These are phyloP conservation scores for Curvularia sp. DNA, from an alignment of 2,329 filamentous ascomycete species.

Conservation along the genomic window DNA sequence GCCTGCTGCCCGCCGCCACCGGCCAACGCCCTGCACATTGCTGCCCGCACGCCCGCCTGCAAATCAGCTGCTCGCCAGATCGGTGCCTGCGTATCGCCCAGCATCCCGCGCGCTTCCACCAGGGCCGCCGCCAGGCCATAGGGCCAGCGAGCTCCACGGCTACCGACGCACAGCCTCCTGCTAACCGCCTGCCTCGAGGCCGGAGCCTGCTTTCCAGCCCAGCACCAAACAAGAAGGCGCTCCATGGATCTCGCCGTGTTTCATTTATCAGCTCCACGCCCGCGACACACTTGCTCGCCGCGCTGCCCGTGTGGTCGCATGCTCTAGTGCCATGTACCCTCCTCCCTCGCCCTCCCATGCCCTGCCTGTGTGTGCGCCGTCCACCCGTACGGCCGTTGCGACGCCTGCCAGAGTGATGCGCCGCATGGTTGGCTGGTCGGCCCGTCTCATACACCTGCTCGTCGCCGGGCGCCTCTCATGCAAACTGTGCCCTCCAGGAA, in stretches of 20 bases:
- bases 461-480: slow-evolving; percentile 17
- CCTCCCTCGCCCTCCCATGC: not conserved
- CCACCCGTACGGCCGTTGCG: slow-evolving; percentile 10
- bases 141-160: too few relatives aligned
- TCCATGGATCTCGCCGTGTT: slow-evolving; percentile 30
- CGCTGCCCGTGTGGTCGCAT: not conserved
- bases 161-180: slow-evolving; percentile 34
- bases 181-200: slow-evolving; percentile 33
- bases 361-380: not conserved
- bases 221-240: slow-evolving; percentile 36
- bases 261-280: slow-evolving; percentile 32
- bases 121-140: not conserved
- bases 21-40: slow-evolving; percentile 1
- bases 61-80: slow-evolving; percentile 2
- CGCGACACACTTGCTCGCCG: slow-evolving; percentile 11
- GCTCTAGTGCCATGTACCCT: not conserved
- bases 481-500: slow-evolving; percentile 20
- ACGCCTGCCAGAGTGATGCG: slow-evolving; percentile 12
- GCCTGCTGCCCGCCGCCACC: not conserved
- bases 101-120: slow-evolving; percentile 33
- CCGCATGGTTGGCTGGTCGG: slow-evolving; percentile 30
- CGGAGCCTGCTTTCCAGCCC: slow-evolving; percentile 25
- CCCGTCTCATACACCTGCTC: slow-evolving; percentile 23
- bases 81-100: slow-evolving; percentile 36
- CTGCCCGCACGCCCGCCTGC: not conserved